phyloP scores from a whole-genome alignment of 163 green algal species.

The Prototheca wickerhamii region DNA sequence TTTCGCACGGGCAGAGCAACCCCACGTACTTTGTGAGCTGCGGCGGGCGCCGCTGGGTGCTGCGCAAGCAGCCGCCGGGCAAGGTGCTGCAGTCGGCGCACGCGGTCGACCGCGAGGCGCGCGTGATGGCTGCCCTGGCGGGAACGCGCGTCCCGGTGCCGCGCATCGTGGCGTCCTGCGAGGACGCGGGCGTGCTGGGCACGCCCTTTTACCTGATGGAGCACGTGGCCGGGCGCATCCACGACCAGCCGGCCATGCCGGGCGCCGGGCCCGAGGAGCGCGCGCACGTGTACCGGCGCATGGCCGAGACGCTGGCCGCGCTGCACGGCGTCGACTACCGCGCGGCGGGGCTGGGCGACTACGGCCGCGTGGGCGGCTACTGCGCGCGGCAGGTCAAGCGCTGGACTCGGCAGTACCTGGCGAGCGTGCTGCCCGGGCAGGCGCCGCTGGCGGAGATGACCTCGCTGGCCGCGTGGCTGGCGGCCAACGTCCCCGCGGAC shows the following conservation, averaged over 20 bases:
- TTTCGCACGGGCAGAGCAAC: conserved; percentile 87
- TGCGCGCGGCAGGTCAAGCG: conserved; percentile 62
- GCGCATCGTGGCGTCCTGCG: conserved; percentile 51
- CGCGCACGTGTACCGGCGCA: conserved; percentile 54
- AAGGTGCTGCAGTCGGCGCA: conserved; percentile 87
- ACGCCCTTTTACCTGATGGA: conserved; percentile 96
- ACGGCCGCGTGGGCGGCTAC: conserved; percentile 59
- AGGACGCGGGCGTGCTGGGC: conserved; percentile 66
- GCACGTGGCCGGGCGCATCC: conserved; percentile 71
- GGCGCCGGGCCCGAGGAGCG: conserved; percentile 25
- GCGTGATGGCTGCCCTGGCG: conserved; percentile 52
- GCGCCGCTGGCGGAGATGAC: conserved; percentile 48
- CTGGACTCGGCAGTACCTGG: conserved; percentile 76
- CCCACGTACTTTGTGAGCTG: conserved; percentile 74
- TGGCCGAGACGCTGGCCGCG: conserved; percentile 66
- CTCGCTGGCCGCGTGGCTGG: conserved; percentile 65
- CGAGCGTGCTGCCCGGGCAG: not conserved
- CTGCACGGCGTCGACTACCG: conserved; percentile 70
- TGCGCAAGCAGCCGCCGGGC: conserved; percentile 94
- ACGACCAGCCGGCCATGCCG: conserved; percentile 59
- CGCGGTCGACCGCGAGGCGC: conserved; percentile 77
- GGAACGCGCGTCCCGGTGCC: conserved; percentile 48
- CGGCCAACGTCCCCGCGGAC: conserved; percentile 49
- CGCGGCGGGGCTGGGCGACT: conserved; percentile 47
- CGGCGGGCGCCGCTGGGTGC: conserved; percentile 45